Conservation (phyloP, 2,329 filamentous ascomycete species). For the Rosellinia necatrix region DNA sequence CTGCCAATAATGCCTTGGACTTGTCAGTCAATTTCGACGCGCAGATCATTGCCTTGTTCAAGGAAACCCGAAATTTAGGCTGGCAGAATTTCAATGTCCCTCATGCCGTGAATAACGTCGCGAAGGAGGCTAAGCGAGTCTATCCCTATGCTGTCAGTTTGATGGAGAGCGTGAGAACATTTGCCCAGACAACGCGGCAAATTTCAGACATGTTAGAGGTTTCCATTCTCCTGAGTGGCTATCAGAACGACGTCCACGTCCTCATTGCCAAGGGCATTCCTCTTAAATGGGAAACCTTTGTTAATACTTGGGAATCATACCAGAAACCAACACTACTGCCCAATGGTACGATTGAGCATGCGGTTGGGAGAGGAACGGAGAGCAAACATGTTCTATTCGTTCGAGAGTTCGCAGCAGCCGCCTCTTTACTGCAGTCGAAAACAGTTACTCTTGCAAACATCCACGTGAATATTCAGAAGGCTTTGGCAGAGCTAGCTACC, state of each 20-base stretch:
- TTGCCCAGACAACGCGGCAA: conserved; percentile 83
- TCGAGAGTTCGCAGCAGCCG: conserved; percentile 85
- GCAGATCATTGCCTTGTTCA: conserved; percentile 97
- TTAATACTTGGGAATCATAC: conserved; percentile 93
- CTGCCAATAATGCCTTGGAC: conserved; percentile 87
- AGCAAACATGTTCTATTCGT: conserved; percentile 98
- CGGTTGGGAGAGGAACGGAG: conserved; percentile 63
- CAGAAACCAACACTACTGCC: conserved; percentile 63
- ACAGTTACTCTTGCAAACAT: conserved; percentile 78
- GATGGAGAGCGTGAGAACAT: conserved; percentile 97
- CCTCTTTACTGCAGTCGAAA: conserved; percentile 87
- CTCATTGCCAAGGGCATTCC: conserved; percentile 87
- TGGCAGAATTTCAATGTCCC: conserved; percentile 96
- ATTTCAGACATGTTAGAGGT: conserved; percentile 88
- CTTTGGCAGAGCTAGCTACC: conserved; percentile 78
- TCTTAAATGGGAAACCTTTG: conserved; percentile 95
- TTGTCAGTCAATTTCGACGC: conserved; percentile 95
- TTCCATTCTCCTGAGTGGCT: conserved; percentile 83
- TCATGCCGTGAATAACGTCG: conserved; percentile 91
- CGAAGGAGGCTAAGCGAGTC: conserved; percentile 97
- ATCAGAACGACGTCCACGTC: conserved; percentile 85
- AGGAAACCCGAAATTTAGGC: conserved; percentile 92
- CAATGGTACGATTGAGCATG: conserved; percentile 62
- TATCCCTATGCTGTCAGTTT: conserved; percentile 97
- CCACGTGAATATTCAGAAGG: conserved; percentile 79